Evolutionary conservation across 2,329 filamentous ascomycete species (phyloP), one percentile per base, ranked within the genome.

Genomic region (Venturia oleaginea): DNA sequence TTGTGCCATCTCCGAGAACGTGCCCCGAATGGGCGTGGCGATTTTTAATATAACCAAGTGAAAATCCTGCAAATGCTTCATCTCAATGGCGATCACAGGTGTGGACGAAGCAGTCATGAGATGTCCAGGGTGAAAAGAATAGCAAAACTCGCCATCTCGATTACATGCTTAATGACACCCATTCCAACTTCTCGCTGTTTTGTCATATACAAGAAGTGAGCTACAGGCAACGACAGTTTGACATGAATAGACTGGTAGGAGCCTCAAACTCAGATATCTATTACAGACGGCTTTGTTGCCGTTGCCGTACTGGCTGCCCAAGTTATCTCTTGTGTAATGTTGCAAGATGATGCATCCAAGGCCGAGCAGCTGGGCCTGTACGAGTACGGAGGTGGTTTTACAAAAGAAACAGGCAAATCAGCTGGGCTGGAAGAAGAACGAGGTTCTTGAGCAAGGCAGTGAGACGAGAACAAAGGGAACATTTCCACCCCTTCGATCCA

Each of bases 21-120:
- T 17, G 3, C 27, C 22, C 15, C 7, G n/a, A 32, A 34, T n/a
- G 5, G 51, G 15, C 27, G 17, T 57, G 51, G 51, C 27, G 15
- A 57, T 32, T 8, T 57, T 57, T 57, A 57, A 34, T 57, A 57
- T 57, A 57, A 22, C 27, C 51, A 34, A 8, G 51, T 57, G 30
- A 57, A 57, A 57, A 57, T 57, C 51, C 51, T 57, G 51, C 51
- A 34, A 32, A 30, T 10, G 22, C 30, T 34, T 22, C 15, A 57
- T 57, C 19, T 19, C 3, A 13, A 32, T 15, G 27, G 30, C 8
- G 30, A 57, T 57, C 51, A 19, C 34, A 57, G 5, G 17, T n/a
- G 51, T n/a, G 51, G 27, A 34, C 15, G 11, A 17, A 19, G 51
- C 30, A 34, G 34, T 57, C 30, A 34, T 15, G 51, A 57, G 30